Evolutionary conservation across 2,329 filamentous ascomycete species (phyloP).

Genomic region (Teratosphaeriaceae sp.): DNA sequence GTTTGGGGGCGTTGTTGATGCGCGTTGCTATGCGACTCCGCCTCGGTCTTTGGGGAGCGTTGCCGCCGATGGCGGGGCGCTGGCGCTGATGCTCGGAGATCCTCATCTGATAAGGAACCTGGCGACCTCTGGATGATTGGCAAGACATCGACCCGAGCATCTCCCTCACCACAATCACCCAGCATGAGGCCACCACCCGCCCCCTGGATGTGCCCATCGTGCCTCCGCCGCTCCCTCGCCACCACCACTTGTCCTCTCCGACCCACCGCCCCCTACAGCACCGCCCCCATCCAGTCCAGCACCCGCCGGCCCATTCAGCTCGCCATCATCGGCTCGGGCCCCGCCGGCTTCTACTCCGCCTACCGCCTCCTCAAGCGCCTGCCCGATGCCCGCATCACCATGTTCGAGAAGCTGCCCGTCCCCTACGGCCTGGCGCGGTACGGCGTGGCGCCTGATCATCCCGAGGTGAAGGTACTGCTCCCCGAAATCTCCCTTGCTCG

Average conservation of each 20-base stretch:
- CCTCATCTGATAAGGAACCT: no score
- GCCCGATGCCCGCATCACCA: constrained; percentile 69
- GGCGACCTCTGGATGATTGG: no score
- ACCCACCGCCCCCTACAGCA: constrained; percentile 23
- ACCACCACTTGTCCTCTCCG: no score
- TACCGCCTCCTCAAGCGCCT: constrained; percentile 76
- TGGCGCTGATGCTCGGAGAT: background rate
- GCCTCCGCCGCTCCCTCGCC: no score
- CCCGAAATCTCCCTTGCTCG: no score
- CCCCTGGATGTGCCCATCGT: no score
- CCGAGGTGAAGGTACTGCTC: constrained; percentile 79
- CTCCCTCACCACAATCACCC: no score
- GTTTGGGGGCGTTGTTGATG: background rate
- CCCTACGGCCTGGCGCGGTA: constrained; percentile 90
- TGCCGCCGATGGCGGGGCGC: background rate
- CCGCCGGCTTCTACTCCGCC: constrained; percentile 92
- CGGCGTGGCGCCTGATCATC: constrained; percentile 96
- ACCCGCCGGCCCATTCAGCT: constrained; percentile 56
- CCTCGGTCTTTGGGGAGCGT: background rate
- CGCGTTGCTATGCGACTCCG: background rate
- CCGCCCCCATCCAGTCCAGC: constrained; percentile 10
- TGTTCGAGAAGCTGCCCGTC: constrained; percentile 92
- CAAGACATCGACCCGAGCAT: no score
- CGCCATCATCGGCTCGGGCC: constrained; percentile 82
- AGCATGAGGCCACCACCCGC: no score